A percentile compares a stretch with the other conserved stretches of the same genome.
These are phyloP conservation scores for Phaeotremella skinneri DNA, from an alignment of 768 basidiomycete species.

Conservation along the genomic window DNA sequence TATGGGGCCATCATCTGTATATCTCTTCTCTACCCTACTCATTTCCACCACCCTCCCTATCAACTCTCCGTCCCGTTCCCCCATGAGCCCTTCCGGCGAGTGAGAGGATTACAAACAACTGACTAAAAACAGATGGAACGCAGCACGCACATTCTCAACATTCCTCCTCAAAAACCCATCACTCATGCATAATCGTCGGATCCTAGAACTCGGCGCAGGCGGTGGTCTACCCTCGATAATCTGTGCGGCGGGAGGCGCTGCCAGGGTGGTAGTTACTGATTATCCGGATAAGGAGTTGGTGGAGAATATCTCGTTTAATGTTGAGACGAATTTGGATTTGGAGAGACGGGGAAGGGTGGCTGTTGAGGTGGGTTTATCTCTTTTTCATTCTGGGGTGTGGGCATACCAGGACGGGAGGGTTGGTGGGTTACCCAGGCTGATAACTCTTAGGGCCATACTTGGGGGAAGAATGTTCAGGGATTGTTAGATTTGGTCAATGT, in stretches of 20 bases:
- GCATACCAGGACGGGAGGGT: slow-evolving; percentile 3
- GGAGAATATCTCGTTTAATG: slow-evolving; percentile 71
- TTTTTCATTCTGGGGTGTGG: not conserved
- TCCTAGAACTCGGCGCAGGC: slow-evolving; percentile 91
- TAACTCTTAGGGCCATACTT: slow-evolving; percentile 38
- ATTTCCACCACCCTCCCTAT: too few species aligned
- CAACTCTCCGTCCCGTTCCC: too few species aligned
- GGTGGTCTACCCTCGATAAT: slow-evolving; percentile 84
- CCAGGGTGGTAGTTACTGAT: slow-evolving; percentile 79
- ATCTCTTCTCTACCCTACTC: slow-evolving; percentile 3
- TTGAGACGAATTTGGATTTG: slow-evolving; percentile 57
- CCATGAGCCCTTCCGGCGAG: too few species aligned
- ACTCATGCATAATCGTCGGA: slow-evolving; percentile 51
- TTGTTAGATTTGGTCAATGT: slow-evolving; percentile 20
- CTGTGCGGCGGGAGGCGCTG: slow-evolving; percentile 66
- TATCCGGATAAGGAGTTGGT: slow-evolving; percentile 79
- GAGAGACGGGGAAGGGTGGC: slow-evolving; percentile 8
- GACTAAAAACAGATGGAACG: slow-evolving; percentile 37
- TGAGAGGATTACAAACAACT: too few species aligned
- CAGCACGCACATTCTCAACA: slow-evolving; percentile 32
- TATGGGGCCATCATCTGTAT: slow-evolving; percentile 50
- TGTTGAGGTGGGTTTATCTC: slow-evolving; percentile 48
- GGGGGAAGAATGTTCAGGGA: slow-evolving; percentile 40
- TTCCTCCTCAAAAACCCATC: slow-evolving; percentile 41
- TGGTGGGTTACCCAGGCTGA: not conserved